Base-by-base conservation (phyloP, 345 rosid species). In the Citrus glauca region DNA sequence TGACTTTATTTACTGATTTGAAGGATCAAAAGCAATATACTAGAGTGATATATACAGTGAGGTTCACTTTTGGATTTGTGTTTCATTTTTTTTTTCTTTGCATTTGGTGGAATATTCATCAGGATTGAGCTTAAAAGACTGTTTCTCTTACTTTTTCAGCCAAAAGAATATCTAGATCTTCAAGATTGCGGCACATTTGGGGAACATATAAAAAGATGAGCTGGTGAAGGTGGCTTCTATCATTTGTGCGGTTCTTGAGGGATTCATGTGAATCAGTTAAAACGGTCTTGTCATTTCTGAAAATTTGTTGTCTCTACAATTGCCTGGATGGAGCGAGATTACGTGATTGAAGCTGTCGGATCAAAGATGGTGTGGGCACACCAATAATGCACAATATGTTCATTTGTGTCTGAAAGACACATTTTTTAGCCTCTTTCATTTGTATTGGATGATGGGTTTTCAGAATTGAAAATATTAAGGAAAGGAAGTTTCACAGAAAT, bases 251-350 rank as follows among this genome's bases (percentile, higher is more conserved):
- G 35, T 69, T 79, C 77, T 35, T 76, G 74, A 71, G 82, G 72
- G 74, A 73, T 77, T 79, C 81, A 48, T 80, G 78, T 86, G 82
- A 82, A 75, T 77, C 61, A 80, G 81, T 84, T 80, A 83, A 80
- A 83, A 79, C 66, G 84, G 89, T 90, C 88, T 82, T 85, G 84
- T 89, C 93, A 74, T 80, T 74, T 77, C 45, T 75, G 74, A 70
- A 77, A 77, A 45, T 78, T 65, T 75, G 71, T 76, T 86, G 81
- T 81, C 66, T 81, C 63, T 82, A 82, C 83, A 72, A 71, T 74
- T 71, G 59, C 78, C 65, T 63, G 60, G 71, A 40, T 69, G 79
- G 82, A 77, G 77, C 81, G 62, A 75, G 62, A 73, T 79, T 76
- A 81, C 80, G 80, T 82, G 75, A 79, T 85, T 73, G 82, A 74